Conservation (phyloP, 2,329 filamentous ascomycete species). For the Cytospora leucostoma region DNA sequence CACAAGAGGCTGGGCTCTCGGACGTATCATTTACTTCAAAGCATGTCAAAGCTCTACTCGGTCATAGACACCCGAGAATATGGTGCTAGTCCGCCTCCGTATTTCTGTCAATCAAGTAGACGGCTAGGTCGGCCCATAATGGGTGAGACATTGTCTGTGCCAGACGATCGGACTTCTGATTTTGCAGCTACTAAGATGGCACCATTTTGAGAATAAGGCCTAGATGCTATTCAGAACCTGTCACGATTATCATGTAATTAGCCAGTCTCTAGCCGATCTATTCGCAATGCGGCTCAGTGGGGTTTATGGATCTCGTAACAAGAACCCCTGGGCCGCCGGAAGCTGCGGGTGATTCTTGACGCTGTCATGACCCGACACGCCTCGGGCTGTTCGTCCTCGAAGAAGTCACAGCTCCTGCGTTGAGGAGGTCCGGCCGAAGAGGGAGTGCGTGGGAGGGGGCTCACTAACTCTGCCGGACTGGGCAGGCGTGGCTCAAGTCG, state of each 20-base stretch:
- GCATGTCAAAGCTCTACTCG: neutral
- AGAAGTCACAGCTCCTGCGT: neutral
- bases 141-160: too few species aligned
- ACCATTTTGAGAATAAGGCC: too few species aligned
- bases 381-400: neutral
- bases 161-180: too few species aligned
- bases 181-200: too few species aligned
- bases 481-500: neutral
- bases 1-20: too few species aligned
- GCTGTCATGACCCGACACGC: slow-evolving; percentile 4
- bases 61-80: neutral
- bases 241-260: too few species aligned
- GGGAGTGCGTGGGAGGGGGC: neutral
- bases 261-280: too few species aligned
- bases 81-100: too few species aligned
- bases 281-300: neutral
- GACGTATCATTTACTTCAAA: slow-evolving; percentile 8
- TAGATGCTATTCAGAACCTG: too few species aligned
- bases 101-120: too few species aligned
- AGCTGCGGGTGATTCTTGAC: slow-evolving; percentile 19
- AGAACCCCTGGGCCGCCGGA: neutral
- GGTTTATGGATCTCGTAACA: neutral
- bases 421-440: neutral
- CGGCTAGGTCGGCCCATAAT: too few species aligned
- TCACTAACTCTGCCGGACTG: neutral